Conservation (phyloP, 2,329 filamentous ascomycete genomes). For the Scedosporium aurantiacum region DNA sequence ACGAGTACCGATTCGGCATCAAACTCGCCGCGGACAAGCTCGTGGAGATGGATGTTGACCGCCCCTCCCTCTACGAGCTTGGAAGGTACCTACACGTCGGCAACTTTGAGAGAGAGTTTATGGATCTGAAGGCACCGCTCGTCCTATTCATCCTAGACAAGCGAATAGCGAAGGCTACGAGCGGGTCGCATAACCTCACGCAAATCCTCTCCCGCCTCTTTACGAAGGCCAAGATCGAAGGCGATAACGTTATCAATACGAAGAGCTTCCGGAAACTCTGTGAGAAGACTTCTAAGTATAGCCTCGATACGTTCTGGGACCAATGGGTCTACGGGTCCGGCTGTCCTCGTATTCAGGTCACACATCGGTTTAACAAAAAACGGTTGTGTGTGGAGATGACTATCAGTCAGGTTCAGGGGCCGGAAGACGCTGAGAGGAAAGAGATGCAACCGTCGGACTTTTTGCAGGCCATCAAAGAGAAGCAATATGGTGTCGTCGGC, state of each 20-base stretch:
- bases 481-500: slow-evolving; percentile 55
- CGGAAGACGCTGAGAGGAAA: slow-evolving; percentile 22
- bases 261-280: slow-evolving; percentile 72
- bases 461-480: slow-evolving; percentile 74
- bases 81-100: slow-evolving; percentile 71
- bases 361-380: slow-evolving; percentile 94
- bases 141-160: slow-evolving; percentile 92
- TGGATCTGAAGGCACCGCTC: slow-evolving; percentile 79
- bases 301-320: slow-evolving; percentile 80
- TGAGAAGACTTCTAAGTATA: slow-evolving; percentile 79
- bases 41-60: slow-evolving; percentile 67
- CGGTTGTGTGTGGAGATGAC: slow-evolving; percentile 87
- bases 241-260: slow-evolving; percentile 63
- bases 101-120: slow-evolving; percentile 77
- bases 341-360: slow-evolving; percentile 77
- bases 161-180: slow-evolving; percentile 73
- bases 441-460: slow-evolving; percentile 57
- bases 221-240: slow-evolving; percentile 65
- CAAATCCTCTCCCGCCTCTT: slow-evolving; percentile 80
- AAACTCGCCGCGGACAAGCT: slow-evolving; percentile 76
- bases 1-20: slow-evolving; percentile 84
- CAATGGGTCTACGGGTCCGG: slow-evolving; percentile 88
- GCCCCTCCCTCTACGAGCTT: slow-evolving; percentile 72
- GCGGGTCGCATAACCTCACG: slow-evolving; percentile 67
- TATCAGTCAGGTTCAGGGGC: slow-evolving; percentile 61